Evolutionary conservation across 1,139 yeast genomes (phyloP), one percentile per base, ranked within the genome.

Genomic region (Diutina mesorugosa): DNA sequence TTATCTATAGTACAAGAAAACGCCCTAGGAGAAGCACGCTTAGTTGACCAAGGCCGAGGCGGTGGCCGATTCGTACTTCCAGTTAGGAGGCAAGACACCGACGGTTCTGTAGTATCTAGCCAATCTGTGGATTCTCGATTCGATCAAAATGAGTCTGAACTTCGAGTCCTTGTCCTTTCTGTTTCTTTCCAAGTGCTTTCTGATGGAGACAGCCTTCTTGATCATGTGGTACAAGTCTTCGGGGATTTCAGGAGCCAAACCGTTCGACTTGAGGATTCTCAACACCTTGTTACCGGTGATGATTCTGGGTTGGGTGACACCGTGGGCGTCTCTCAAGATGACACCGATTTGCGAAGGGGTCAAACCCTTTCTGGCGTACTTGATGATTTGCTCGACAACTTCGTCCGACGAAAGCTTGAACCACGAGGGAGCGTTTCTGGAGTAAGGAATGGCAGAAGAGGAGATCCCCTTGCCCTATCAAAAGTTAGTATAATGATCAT

Each of bases 31-130:
- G 32, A n/a, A 50, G 28, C 32, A 32, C 53, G 51, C 26, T 77
- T 90, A 91, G 87, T 91, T 91, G 75, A 95, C 99, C 81, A 95
- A 86, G 79, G 99, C 95, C 73, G 99, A 93, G 75, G 99, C 99
- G 74, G 99, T 95, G 76, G 99, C 96, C 69, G 99, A 91, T 84
- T 93, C 99, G 95, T 87, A 93, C 85, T 93, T 93, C 98, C 98
- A 93, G 93, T 88, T 90, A 77, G 99, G 98, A 72, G 99, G 98
- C 75, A 93, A 87, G 73, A 93, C 98, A 74, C 96, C 83, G 71
- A 90, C 96, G 71, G 97, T 89, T 90, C 97, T 91, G 96, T 93
- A 93, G 95, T 93, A 93, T 85, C 99, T 90, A 70, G 99, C 96
- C 78, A 93, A 89, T 87, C 99, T 93, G 96, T 93, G 99, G 83